Conservation (phyloP, 495 filamentous ascomycete genomes). For the Aspergillus incahuasiensis region DNA sequence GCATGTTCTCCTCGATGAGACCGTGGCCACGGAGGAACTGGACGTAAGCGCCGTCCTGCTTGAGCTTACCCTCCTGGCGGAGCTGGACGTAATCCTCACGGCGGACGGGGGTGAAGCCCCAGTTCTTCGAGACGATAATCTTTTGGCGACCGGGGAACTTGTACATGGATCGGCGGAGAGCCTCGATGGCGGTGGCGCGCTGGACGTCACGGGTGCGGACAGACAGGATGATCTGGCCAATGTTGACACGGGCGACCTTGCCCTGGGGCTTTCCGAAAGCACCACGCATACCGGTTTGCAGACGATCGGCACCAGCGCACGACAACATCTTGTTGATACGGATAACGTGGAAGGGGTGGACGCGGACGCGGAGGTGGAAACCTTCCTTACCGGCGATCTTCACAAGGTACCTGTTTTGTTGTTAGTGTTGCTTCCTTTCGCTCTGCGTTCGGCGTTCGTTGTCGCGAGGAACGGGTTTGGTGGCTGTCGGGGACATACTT, state of each 20-base stretch:
- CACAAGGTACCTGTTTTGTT: conserved; percentile 69
- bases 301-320: conserved; percentile 98
- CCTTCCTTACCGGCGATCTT: conserved; percentile 97
- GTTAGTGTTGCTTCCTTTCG: conserved; percentile 12
- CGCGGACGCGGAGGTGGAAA: conserved; percentile 98
- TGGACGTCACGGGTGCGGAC: conserved; percentile 92
- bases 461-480: not conserved
- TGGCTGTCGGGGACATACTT: conserved; percentile 55
- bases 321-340: conserved; percentile 99
- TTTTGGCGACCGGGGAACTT: conserved; percentile 99
- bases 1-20: conserved; percentile 77
- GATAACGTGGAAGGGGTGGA: conserved; percentile 98
- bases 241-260: conserved; percentile 96
- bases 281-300: conserved; percentile 99
- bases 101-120: conserved; percentile 97
- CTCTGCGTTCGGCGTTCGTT: not conserved
- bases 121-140: conserved; percentile 99
- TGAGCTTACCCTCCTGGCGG: conserved; percentile 83
- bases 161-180: conserved; percentile 97
- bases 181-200: conserved; percentile 91
- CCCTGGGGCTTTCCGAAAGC: conserved; percentile 99
- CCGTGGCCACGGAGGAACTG: conserved; percentile 95
- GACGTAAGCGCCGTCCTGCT: conserved; percentile 96
- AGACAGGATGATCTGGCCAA: conserved; percentile 95
- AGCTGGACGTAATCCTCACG: conserved; percentile 94